A percentile compares a stretch with the other conserved stretches of the same genome.
phyloP scores from a whole-genome alignment of 1,284 basidiomycete genomes.

The Laetiporus sulphureus region DNA sequence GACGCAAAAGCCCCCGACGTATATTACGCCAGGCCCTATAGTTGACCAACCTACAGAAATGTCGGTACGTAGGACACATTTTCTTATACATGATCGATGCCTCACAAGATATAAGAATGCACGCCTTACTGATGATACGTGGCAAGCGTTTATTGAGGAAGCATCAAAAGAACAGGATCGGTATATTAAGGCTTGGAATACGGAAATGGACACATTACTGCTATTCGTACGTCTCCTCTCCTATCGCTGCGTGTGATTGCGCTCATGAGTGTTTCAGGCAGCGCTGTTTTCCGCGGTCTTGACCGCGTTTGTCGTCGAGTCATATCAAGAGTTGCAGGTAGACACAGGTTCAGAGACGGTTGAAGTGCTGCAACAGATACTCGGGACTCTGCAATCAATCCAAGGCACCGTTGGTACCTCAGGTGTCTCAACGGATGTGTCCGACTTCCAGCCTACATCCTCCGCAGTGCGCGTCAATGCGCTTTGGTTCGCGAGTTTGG shows the following conservation, averaged over 20 bases:
- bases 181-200: conserved; percentile 2
- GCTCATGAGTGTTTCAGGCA: conserved; percentile 12
- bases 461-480: conserved; percentile 11
- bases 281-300: conserved; percentile 24
- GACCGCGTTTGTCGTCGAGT: conserved; percentile 21
- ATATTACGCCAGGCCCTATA: no score
- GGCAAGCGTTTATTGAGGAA: conserved; percentile 1
- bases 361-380: conserved; percentile 14
- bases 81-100: no score
- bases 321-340: conserved; percentile 13
- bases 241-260: neutral
- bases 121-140: neutral
- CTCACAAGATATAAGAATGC: no score
- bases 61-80: no score
- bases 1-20: no score
- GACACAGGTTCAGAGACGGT: conserved; percentile 10
- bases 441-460: conserved; percentile 3
- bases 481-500: conserved; percentile 12
- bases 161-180: conserved; percentile 1
- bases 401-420: no score
- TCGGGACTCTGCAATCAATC: conserved; percentile 11
- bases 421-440: no score
- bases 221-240: conserved; percentile 3
- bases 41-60: no score
- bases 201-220: conserved; percentile 4